Percentiles rank a stretch among this genome's conserved stretches.
These are phyloP conservation scores for Gamarada debralockiae DNA, from an alignment of 495 filamentous ascomycete genomes.

Conservation along the genomic window DNA sequence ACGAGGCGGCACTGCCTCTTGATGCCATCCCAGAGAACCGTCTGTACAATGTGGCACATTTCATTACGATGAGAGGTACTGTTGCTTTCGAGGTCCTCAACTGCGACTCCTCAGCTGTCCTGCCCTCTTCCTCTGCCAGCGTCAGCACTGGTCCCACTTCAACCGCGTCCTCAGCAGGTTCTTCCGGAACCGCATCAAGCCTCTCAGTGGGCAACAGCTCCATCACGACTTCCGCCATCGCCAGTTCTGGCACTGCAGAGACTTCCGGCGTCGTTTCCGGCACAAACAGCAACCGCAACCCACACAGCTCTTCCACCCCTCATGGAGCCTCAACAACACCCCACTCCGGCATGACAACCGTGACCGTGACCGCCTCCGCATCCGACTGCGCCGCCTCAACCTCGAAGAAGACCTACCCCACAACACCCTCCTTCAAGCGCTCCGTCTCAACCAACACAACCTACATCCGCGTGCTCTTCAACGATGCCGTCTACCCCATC, in stretches of 20 bases:
- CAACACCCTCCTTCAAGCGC: conserved; percentile 5
- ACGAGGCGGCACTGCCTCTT: conserved; percentile 35
- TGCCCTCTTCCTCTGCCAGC: background rate
- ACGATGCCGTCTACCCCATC: conserved; percentile 49
- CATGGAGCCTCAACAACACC: too few species aligned
- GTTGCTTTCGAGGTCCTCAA: conserved; percentile 46
- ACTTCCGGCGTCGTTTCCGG: background rate
- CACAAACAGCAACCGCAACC: background rate
- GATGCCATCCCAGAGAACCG: conserved; percentile 31
- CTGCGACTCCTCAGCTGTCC: conserved; percentile 21
- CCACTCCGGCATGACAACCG: background rate
- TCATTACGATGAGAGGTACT: conserved; percentile 50
- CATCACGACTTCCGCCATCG: background rate
- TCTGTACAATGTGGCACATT: conserved; percentile 36
- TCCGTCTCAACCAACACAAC: conserved; percentile 5
- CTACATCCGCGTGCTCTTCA: conserved; percentile 43
- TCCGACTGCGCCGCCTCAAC: background rate
- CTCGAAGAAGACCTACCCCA: too few species aligned
- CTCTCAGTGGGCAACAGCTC: background rate
- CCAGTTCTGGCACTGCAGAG: background rate
- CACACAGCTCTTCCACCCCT: background rate
- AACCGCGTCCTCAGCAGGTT: too few species aligned
- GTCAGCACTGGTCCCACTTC: background rate
- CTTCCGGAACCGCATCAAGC: background rate
- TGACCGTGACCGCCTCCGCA: background rate